Conservation (phyloP, 306 rosid genomes). For the Aeschynomene evenia region DNA sequence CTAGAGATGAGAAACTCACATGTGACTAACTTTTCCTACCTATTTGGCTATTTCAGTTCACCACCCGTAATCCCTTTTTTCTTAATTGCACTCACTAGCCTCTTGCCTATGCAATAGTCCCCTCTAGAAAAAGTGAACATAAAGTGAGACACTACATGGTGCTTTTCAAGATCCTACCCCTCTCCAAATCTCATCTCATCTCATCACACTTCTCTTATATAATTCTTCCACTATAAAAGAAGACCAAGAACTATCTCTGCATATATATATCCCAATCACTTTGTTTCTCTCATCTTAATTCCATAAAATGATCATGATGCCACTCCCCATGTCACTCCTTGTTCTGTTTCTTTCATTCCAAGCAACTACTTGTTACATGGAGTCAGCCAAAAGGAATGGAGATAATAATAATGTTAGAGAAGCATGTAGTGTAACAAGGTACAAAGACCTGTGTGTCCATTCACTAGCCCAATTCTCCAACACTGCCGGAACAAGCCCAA, state of each 20-base stretch:
- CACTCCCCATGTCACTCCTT: constrained; percentile 16
- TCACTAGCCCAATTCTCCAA: constrained; percentile 51
- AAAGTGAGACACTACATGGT: constrained; percentile 26
- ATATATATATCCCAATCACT: background rate
- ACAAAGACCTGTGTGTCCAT: constrained; percentile 47
- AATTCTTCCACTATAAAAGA: background rate
- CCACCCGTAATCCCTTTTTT: constrained; percentile 21
- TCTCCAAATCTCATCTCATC: constrained; percentile 8
- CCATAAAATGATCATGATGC: constrained; percentile 15
- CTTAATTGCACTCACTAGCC: constrained; percentile 38
- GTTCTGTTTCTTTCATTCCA: background rate
- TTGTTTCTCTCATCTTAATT: background rate
- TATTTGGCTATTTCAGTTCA: constrained; percentile 25
- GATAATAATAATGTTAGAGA: constrained; percentile 41
- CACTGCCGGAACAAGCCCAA: constrained; percentile 53
- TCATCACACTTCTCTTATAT: no score
- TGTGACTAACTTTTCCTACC: background rate
- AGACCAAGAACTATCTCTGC: background rate
- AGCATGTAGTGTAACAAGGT: constrained; percentile 65
- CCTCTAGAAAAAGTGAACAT: background rate
- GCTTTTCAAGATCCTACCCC: background rate
- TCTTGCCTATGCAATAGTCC: constrained; percentile 30
- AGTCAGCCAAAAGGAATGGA: constrained; percentile 17
- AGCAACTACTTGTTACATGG: background rate
- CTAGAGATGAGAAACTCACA: constrained; percentile 28